Evolutionary conservation across 345 rosid genomes (phyloP), one percentile per base, ranked within the genome.

Genomic region (Ceriops decandra): DNA sequence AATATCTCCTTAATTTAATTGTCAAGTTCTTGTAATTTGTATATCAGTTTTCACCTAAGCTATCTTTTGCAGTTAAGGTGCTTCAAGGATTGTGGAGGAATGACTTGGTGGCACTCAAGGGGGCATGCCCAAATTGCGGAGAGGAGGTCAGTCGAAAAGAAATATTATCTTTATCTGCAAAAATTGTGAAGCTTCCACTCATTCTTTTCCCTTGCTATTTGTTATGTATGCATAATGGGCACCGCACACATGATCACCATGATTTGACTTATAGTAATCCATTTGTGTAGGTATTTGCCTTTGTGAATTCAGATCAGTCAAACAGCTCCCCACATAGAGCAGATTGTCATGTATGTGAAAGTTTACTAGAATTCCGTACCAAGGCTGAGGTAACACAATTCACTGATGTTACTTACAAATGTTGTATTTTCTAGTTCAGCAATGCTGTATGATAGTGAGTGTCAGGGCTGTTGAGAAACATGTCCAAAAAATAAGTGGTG

Each of bases 61-160:
- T 27, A 60, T 54, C 0, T 76, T 64, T 72, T 77, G 62, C 86
- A 95, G 99, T 88, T 67, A 77, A 84, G 74, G 96, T 87, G 67
- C 96, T 95, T 72, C 76, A 71, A 68, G 90, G 95, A 46, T 82
- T 95, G 17, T 91, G 99, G 99, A 86, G 90, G 76, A 91, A 87
- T 70, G 97, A 95, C 83, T 80, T 95, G 79, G 93, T 83, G 30
- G 91, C 95, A 62, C 84, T 95, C 62, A 91, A 74, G 79, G 97
- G 99, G 66, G 84, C 91, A 72, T 95, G 99, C 72, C 99, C 97
- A 4, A 89, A 91, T 76, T 95, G 99, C 20, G 93, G 96, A 47
- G 99, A 95, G 73, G 99, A 95, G 99, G 99, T 91, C n/a, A 73
- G 77, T 79, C 32, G 60, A 67, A 32, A 36, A 27, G 52, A 64